Evolutionary conservation across 257 asterid species (phyloP), one percentile per base, ranked within the genome.

Genomic region (Rubia yunnanensis): DNA sequence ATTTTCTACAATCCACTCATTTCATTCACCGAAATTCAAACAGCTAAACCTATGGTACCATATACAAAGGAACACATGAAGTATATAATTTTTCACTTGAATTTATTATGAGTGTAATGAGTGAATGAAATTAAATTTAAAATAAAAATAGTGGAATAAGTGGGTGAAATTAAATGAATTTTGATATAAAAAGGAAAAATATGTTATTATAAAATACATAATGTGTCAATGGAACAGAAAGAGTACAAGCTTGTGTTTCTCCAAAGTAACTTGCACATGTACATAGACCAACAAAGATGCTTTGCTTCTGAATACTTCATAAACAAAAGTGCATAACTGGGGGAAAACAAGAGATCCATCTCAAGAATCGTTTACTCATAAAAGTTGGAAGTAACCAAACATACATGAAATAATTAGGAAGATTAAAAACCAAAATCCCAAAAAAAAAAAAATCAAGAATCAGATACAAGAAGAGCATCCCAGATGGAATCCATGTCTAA

Each of bases 401-500:
- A 46, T 44, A 48, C 22, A 44, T 44, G 52, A 44, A 44, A 3
- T 5, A 15, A 11, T 34, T 8, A 60, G 23, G 15, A 31, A 35
- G 23, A 62, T 23, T 30, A 53, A n/a, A n/a, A 53, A 23, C 28
- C 59, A 23, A 18, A n/a, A 50, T 50, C 56, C 39, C 56, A 20
- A 50, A 50, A 50, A n/a, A 20, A 20, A 50, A 8, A 50, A 60
- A 60, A 4, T 83, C 69, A 85, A 72, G 80, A 80, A 83, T 84
- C 92, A 71, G 95, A 70, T 32, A 81, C 84, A 20, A 83, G 69
- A 59, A 87, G 76, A 50, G 89, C 92, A 85, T 85, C 97, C 97
- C 97, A 90, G 49, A 90, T 90, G 67, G 82, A 73, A 32, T 90
- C 97, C 95, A 90, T 87, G 41, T 90, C 95, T 78, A 87, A 32